Conservation (phyloP, 768 basidiomycete genomes). For the Hygrophorus pudorinus region DNA sequence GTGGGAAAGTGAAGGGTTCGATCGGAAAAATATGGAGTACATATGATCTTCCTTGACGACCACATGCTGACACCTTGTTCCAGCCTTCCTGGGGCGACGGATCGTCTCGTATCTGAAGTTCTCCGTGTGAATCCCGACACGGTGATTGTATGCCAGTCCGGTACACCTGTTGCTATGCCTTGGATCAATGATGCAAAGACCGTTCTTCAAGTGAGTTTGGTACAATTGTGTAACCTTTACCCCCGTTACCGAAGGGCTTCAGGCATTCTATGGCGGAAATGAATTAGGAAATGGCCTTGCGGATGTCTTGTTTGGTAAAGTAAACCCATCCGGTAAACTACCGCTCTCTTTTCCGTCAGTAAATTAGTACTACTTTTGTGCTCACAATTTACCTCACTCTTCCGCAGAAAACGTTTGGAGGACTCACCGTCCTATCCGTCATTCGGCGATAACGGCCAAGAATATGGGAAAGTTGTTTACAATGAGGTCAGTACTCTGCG, state of each 20-base stretch:
- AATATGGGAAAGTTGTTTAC: conserved; percentile 27
- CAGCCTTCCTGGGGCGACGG: conserved; percentile 40
- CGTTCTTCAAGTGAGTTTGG: conserved; percentile 27
- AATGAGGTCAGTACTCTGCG: neutral
- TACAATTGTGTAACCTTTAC: neutral
- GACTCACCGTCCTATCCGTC: conserved; percentile 42
- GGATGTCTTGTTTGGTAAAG: conserved; percentile 50
- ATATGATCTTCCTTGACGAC: neutral
- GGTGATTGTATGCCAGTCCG: conserved; percentile 48
- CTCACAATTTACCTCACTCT: neutral
- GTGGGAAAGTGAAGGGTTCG: conserved; percentile 54
- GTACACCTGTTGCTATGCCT: conserved; percentile 43
- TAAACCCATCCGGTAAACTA: conserved; percentile 49
- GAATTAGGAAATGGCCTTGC: conserved; percentile 48
- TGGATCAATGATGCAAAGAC: conserved; percentile 31
- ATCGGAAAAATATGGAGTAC: conserved; percentile 33
- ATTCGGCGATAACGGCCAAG: conserved; percentile 27
- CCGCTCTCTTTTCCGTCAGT: conserved; percentile 44
- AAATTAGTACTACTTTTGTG: neutral
- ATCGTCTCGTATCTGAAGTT: conserved; percentile 40
- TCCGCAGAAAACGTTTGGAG: conserved; percentile 38
- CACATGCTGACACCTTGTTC: conserved; percentile 38
- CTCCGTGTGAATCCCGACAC: conserved; percentile 43
- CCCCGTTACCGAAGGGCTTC: neutral
- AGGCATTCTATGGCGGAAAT: conserved; percentile 48